Evolutionary conservation across 768 basidiomycete genomes (phyloP).

Genomic region (Hericium coralloides): DNA sequence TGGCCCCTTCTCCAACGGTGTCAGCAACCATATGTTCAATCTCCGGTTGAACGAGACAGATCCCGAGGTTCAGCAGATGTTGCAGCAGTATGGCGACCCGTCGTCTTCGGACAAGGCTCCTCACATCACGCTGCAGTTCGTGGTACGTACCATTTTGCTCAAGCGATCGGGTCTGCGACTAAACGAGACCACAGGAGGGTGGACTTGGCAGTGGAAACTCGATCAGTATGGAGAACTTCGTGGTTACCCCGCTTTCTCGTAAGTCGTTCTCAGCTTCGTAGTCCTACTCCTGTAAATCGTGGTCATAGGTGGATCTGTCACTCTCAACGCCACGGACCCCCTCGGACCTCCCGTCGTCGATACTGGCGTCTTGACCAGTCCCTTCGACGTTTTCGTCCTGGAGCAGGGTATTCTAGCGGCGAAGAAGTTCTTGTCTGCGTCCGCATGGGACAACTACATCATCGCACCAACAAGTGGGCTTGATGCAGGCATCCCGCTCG

Average conservation of each 20-base stretch:
- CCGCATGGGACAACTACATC: conserved; percentile 23
- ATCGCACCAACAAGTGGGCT: conserved; percentile 1
- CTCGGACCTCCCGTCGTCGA: conserved; percentile 42
- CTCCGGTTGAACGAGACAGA: conserved; percentile 5
- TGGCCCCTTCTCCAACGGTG: neutral
- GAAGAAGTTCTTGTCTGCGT: conserved; percentile 19
- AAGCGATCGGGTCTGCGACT: neutral
- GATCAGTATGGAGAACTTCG: neutral
- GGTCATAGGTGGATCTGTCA: conserved; percentile 27
- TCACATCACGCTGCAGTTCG: conserved; percentile 1
- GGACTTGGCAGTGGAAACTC: neutral
- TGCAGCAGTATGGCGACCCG: neutral
- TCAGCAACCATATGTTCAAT: neutral
- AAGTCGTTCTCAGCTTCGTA: neutral
- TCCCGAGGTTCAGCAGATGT: neutral
- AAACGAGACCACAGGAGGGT: conserved; percentile 2
- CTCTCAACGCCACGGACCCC: conserved; percentile 34
- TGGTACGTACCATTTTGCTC: neutral
- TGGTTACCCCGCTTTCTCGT: neutral
- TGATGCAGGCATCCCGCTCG: neutral
- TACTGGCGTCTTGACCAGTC: conserved; percentile 31
- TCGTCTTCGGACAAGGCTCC: neutral
- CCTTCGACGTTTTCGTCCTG: conserved; percentile 25
- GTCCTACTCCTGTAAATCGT: neutral
- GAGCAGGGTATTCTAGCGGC: conserved; percentile 19